phyloP scores from a whole-genome alignment of 169 alveolate species.

The Perkinsus olseni region DNA sequence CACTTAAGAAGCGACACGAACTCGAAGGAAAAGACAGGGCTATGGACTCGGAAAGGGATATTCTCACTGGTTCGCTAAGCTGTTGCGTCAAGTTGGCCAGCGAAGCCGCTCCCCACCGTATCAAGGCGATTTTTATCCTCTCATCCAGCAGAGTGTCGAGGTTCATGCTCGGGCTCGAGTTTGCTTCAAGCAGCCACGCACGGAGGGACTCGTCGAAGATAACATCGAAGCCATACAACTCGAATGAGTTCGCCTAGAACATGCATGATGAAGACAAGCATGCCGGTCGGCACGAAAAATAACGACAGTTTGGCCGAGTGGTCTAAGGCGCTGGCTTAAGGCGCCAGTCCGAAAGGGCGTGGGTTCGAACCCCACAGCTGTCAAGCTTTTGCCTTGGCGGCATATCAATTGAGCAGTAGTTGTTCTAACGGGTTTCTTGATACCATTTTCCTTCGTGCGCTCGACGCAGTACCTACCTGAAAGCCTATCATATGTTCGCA shows the following conservation, averaged over 20 bases:
- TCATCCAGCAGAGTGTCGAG: not conserved
- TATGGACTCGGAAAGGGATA: too few relatives aligned
- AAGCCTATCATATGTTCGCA: not conserved
- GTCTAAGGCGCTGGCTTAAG: slow-evolving; percentile 64
- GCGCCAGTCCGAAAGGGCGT: not conserved
- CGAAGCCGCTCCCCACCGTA: not conserved
- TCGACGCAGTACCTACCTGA: not conserved
- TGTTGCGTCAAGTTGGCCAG: not conserved
- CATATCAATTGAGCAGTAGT: too few relatives aligned
- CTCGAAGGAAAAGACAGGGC: too few relatives aligned
- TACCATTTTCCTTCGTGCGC: too few relatives aligned
- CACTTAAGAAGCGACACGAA: too few relatives aligned
- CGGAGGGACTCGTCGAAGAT: slow-evolving; percentile 71
- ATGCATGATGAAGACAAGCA: slow-evolving; percentile 56
- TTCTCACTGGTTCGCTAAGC: not conserved
- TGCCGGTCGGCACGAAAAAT: slow-evolving; percentile 64
- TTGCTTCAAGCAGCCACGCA: slow-evolving; percentile 84
- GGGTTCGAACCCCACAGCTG: not conserved
- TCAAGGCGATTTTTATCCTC: not conserved
- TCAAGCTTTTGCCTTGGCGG: not conserved
- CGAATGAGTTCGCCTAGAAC: slow-evolving; percentile 63
- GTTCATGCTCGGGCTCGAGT: slow-evolving; percentile 73
- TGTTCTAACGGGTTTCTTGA: too few relatives aligned
- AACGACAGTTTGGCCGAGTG: slow-evolving; percentile 75
- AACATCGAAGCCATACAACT: slow-evolving; percentile 78